Evolutionary conservation across 495 filamentous ascomycete species (phyloP).

Genomic region (Thermothielavioides terrestris): DNA sequence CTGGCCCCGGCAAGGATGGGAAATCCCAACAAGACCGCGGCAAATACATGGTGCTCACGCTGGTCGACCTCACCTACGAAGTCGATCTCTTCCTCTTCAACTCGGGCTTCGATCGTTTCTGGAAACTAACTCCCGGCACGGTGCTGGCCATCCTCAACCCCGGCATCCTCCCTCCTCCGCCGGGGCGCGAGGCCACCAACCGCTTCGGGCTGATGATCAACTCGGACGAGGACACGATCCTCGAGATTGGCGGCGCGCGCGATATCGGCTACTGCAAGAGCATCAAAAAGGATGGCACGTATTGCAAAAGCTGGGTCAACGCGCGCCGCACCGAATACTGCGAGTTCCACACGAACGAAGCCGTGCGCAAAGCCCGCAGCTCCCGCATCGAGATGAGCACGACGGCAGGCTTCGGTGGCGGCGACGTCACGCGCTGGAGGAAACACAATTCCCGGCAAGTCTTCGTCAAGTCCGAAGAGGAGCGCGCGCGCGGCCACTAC

Average conservation of each 20-base stretch:
- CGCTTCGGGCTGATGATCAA: conserved; percentile 75
- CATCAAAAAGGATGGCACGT: conserved; percentile 71
- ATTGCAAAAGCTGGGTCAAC: conserved; percentile 80
- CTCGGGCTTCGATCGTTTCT: conserved; percentile 80
- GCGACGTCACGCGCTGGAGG: conserved; percentile 23
- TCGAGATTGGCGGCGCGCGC: conserved; percentile 77
- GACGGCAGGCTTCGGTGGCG: conserved; percentile 39
- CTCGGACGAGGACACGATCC: conserved; percentile 74
- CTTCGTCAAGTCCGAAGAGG: conserved; percentile 19
- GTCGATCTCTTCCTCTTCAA: conserved; percentile 89
- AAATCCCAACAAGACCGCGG: conserved; percentile 44
- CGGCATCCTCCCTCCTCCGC: conserved; percentile 74
- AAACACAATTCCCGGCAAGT: conserved; percentile 23
- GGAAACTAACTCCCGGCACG: conserved; percentile 78
- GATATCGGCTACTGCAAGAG: conserved; percentile 87
- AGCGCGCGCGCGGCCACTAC: conserved; percentile 33
- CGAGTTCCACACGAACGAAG: conserved; percentile 80
- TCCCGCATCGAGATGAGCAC: conserved; percentile 73
- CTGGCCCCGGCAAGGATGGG: conserved; percentile 46
- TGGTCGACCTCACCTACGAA: conserved; percentile 86
- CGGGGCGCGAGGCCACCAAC: conserved; percentile 61
- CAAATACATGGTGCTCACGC: conserved; percentile 84
- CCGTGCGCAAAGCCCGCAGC: conserved; percentile 60
- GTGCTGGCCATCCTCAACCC: conserved; percentile 93
- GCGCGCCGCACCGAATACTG: conserved; percentile 80